Evolutionary conservation across 2,329 filamentous ascomycete genomes (phyloP), one percentile per base, ranked within the genome.

Genomic region (Aspergillus pseudoviridinutans): DNA sequence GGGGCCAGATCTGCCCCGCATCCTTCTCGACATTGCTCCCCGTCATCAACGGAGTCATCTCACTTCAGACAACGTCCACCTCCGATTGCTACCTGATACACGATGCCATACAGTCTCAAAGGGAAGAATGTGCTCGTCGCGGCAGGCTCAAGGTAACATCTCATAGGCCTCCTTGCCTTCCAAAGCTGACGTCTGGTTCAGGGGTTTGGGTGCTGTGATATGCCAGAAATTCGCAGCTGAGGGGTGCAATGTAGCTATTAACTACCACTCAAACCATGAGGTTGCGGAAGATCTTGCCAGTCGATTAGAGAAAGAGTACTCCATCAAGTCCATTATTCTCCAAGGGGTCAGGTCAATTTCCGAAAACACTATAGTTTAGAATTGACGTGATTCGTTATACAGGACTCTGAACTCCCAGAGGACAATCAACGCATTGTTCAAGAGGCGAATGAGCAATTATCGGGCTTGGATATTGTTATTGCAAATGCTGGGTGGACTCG

Each of bases 151-250:
- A 47, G 22, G 44, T 47, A 22, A 14, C 5, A 25, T 47, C 8
- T 22, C 12, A 22, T 14, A 10, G 27, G 9, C 5, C 12, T 24
- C 4, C 10, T 14, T 12, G 1, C 20, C 44, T 12, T 12, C 44
- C 12, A 5, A 22, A 6, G 44, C 22, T 47, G 27, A 47, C 20
- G 8, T n/a, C 4, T n/a, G 10, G 8, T 24, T 14, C 44, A 47
- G 44, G 20, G 88, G 88, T 3, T 82, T 91, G 41, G 88, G 88
- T 24, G 87, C 86, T n/a, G 79, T 84, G 3, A 79, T 87, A 6
- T 80, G 79, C 50, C 80, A 81, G 50, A 80, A 83, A 22, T 87
- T 90, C 64, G 87, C 87, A 4, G 72, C 77, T 47, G 77, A 84
- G 64, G 86, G 86, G 47, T 81, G 81, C 68, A 84, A 86, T 54